A percentile compares a stretch with the other conserved stretches of the same genome.
Evolutionary conservation across 768 basidiomycete species (phyloP).

Genomic region (Russula virescens): DNA sequence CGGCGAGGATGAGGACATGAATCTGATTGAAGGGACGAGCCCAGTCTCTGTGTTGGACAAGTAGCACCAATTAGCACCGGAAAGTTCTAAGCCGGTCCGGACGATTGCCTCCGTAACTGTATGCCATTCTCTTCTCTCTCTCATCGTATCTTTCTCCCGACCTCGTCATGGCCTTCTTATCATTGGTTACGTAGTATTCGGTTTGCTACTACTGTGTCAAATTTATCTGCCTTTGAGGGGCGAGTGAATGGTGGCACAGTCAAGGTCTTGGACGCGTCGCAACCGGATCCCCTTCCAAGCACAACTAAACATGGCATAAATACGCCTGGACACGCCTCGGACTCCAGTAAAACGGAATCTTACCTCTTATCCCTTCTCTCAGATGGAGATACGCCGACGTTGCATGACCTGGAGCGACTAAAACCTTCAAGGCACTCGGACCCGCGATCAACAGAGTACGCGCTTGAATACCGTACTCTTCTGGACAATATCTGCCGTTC

Average conservation of each 20-base stretch:
- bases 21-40: background rate
- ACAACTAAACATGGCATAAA: background rate
- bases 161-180: background rate
- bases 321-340: slow-evolving; percentile 29
- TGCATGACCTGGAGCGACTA: slow-evolving; percentile 57
- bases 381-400: slow-evolving; percentile 42
- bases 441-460: slow-evolving; percentile 43
- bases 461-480: slow-evolving; percentile 47
- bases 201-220: slow-evolving; percentile 1
- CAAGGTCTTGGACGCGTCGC: background rate
- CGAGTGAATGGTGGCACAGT: background rate
- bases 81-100: background rate
- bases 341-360: slow-evolving; percentile 45
- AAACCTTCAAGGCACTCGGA: slow-evolving; percentile 40
- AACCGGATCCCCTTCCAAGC: background rate
- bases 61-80: too few species aligned
- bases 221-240: background rate
- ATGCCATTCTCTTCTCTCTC: slow-evolving; percentile 13
- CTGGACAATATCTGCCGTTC: slow-evolving; percentile 49
- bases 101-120: too few species aligned
- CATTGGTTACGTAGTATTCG: background rate
- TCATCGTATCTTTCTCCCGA: slow-evolving; percentile 8
- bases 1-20: slow-evolving; percentile 46
- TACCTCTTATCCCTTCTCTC: slow-evolving; percentile 51
- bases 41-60: too few species aligned